Conservation (phyloP, 805 yeast genomes). For the Ogataea glucozyma region DNA sequence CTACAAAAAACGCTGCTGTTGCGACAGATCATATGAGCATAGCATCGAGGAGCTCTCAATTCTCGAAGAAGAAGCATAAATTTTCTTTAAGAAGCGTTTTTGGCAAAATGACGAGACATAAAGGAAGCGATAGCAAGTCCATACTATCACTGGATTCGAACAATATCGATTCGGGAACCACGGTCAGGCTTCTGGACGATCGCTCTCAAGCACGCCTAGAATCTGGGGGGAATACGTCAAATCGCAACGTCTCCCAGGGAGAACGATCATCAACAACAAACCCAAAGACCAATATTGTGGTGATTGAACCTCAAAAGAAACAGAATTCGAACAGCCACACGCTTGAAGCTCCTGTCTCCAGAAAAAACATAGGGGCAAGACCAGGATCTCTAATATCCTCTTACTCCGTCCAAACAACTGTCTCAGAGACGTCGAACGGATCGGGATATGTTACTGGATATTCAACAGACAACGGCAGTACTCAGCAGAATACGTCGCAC, state of each 20-base stretch:
- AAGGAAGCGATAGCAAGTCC: constrained; percentile 7
- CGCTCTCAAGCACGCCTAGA: background rate
- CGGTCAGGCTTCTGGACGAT: background rate
- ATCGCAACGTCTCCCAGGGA: background rate
- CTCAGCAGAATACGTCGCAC: constrained; percentile 2
- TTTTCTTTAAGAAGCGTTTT: constrained; percentile 17
- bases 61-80: constrained; percentile 9
- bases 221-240: background rate
- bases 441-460: constrained; percentile 40
- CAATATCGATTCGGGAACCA: background rate
- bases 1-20: background rate
- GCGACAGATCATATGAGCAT: constrained; percentile 3
- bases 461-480: constrained; percentile 33
- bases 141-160: background rate
- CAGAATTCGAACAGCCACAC: constrained; percentile 15
- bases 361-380: constrained; percentile 34
- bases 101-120: constrained; percentile 13
- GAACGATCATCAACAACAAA: constrained; percentile 3
- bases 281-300: constrained; percentile 20
- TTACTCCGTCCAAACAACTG: constrained; percentile 47
- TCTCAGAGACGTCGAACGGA: constrained; percentile 53
- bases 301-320: constrained; percentile 20
- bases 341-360: constrained; percentile 14
- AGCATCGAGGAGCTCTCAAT: constrained; percentile 1
- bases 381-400: constrained; percentile 56